Conservation (phyloP, 495 filamentous ascomycete species). For the Amniculicola lignicola region DNA sequence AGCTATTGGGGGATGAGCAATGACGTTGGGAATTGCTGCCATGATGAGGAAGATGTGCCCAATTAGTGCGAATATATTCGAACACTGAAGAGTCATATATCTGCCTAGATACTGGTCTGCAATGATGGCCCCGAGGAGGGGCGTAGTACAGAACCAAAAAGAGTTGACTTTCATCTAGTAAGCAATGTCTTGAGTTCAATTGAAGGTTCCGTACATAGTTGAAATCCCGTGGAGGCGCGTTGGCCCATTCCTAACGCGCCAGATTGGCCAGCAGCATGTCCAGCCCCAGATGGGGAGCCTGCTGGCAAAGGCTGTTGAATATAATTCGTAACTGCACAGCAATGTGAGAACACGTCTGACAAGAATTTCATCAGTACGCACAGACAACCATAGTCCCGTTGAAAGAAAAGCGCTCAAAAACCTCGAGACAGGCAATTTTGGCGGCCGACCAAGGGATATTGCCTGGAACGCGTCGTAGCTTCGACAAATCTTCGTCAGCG, state of each 20-base stretch:
- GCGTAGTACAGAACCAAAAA: conserved; percentile 71
- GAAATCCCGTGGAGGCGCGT: conserved; percentile 59
- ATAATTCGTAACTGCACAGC: neutral
- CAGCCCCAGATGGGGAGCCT: conserved; percentile 4
- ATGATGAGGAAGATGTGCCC: conserved; percentile 64
- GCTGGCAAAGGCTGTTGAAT: conserved; percentile 11
- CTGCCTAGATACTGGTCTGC: conserved; percentile 69
- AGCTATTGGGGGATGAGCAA: conserved; percentile 48
- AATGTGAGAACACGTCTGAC: neutral
- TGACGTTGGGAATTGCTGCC: conserved; percentile 59
- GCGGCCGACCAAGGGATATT: conserved; percentile 1
- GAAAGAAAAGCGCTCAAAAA: conserved; percentile 5
- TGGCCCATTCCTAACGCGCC: conserved; percentile 68
- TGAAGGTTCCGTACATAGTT: conserved; percentile 60
- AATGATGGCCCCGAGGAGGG: conserved; percentile 63
- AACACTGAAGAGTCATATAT: conserved; percentile 62
- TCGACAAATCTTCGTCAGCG: neutral
- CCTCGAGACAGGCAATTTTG: neutral
- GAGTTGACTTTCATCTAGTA: conserved; percentile 57
- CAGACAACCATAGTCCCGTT: conserved; percentile 3
- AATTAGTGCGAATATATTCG: conserved; percentile 55
- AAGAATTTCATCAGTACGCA: neutral
- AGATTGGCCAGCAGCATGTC: conserved; percentile 41
- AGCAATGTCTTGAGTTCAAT: conserved; percentile 12
- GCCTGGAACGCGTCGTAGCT: neutral